A percentile compares a stretch with the other conserved stretches of the same genome.
These are phyloP conservation scores for Rhizopus arrhizus DNA, from an alignment of 371 early-diverging fungal genomes.

Conservation along the genomic window DNA sequence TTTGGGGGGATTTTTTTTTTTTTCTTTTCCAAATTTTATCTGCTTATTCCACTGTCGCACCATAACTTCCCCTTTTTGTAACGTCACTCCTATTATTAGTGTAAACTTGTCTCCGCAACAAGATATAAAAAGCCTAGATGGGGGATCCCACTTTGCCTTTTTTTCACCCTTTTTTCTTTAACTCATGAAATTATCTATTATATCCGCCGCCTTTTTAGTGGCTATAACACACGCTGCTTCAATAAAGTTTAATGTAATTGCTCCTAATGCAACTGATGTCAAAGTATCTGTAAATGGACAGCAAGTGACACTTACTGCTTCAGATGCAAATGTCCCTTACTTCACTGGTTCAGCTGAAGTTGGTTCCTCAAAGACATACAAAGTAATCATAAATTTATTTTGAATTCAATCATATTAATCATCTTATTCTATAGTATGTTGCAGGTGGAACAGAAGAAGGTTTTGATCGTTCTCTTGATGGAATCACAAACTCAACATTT, in stretches of 20 bases:
- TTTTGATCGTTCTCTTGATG: slow-evolving; percentile 48
- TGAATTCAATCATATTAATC: not conserved
- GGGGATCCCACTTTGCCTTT: not conserved
- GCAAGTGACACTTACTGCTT: slow-evolving; percentile 35
- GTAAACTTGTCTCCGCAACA: not conserved
- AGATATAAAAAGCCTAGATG: not conserved
- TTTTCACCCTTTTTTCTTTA: slow-evolving; percentile 12
- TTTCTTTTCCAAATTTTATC: not conserved
- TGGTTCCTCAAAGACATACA: slow-evolving; percentile 40
- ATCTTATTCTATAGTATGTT: slow-evolving; percentile 35
- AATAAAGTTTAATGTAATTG: slow-evolving; percentile 54
- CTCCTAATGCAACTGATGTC: slow-evolving; percentile 51
- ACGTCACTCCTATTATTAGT: slow-evolving; percentile 22
- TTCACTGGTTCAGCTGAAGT: slow-evolving; percentile 48
- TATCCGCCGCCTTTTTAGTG: slow-evolving; percentile 25
- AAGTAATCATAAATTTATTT: slow-evolving; percentile 22
- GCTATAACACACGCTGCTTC: slow-evolving; percentile 40
- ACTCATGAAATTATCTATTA: slow-evolving; percentile 29
- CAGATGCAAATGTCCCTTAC: slow-evolving; percentile 49
- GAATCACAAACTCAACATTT: slow-evolving; percentile 34
- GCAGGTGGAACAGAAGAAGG: slow-evolving; percentile 48
- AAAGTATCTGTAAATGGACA: slow-evolving; percentile 55
- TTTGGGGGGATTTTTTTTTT: not conserved
- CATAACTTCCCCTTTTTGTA: slow-evolving; percentile 4
- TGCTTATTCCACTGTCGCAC: too few relatives aligned